These are phyloP conservation scores for Pseudopyrenochaeta lycopersici DNA, from an alignment of 2,329 filamentous ascomycete species.

Conservation along the genomic window DNA sequence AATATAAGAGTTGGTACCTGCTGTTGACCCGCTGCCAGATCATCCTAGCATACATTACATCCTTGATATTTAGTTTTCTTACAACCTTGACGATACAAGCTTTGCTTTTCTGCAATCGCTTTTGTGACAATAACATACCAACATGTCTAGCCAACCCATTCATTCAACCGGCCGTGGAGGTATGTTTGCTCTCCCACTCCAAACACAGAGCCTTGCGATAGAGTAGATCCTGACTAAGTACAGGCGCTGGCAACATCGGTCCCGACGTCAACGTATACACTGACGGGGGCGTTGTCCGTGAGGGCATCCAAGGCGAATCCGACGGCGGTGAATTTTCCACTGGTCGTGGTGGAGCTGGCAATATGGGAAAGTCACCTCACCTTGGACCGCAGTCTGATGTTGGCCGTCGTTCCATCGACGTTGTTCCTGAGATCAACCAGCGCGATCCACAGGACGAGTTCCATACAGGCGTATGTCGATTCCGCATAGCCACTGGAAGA, in stretches of 20 bases:
- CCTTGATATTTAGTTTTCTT: conserved; percentile 13
- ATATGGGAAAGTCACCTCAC: conserved; percentile 50
- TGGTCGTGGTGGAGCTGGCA: conserved; percentile 54
- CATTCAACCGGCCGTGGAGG: conserved; percentile 68
- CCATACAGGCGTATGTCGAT: conserved; percentile 55
- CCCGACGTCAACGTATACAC: conserved; percentile 58
- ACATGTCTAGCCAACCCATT: conserved; percentile 49
- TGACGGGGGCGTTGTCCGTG: conserved; percentile 57
- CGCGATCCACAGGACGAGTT: conserved; percentile 53
- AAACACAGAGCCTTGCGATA: background rate
- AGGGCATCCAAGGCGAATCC: conserved; percentile 53
- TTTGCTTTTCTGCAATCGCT: conserved; percentile 16
- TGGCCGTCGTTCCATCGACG: conserved; percentile 48
- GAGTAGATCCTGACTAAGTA: conserved; percentile 11
- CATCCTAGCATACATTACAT: conserved; percentile 11
- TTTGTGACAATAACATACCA: conserved; percentile 7
- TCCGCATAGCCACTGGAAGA: too few relatives aligned
- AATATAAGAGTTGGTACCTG: conserved; percentile 41
- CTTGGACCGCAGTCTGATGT: conserved; percentile 35
- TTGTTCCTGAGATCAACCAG: conserved; percentile 55
- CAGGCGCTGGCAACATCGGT: conserved; percentile 68
- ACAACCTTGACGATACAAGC: conserved; percentile 5
- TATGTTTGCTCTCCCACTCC: conserved; percentile 37
- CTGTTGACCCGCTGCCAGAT: conserved; percentile 10
- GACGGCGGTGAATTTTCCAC: conserved; percentile 51